Evolutionary conservation across 257 asterid genomes (phyloP).

Genomic region (Nemophila menziesii): DNA sequence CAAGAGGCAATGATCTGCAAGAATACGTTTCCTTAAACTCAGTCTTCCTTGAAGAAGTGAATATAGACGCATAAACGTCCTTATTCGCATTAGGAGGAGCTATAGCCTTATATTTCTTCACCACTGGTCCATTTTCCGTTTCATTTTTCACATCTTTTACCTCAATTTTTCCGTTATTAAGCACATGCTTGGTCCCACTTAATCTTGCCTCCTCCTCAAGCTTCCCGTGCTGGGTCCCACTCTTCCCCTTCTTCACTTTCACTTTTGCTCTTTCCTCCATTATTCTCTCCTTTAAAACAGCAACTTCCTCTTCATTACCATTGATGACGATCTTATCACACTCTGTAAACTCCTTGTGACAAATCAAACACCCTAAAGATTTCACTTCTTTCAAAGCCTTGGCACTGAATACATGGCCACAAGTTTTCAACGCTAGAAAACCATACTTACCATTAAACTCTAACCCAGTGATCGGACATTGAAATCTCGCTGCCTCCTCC

Average conservation of each 20-base stretch:
- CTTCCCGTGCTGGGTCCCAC: constrained; percentile 30
- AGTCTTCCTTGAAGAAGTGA: constrained; percentile 73
- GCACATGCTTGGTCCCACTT: constrained; percentile 54
- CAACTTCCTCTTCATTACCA: constrained; percentile 82
- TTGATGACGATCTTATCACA: constrained; percentile 67
- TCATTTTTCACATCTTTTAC: constrained; percentile 11
- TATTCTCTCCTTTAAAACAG: constrained; percentile 57
- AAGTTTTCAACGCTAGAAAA: constrained; percentile 48
- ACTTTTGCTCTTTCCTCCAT: constrained; percentile 38
- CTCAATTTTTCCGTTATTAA: constrained; percentile 29
- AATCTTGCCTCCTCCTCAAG: constrained; percentile 21
- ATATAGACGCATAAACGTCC: constrained; percentile 68
- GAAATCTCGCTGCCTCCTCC: no score
- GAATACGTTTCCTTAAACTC: constrained; percentile 74
- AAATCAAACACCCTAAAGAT: constrained; percentile 59
- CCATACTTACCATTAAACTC: constrained; percentile 76
- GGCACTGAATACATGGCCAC: constrained; percentile 87
- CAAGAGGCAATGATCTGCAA: constrained; percentile 89
- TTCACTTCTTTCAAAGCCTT: constrained; percentile 88
- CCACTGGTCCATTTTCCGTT: constrained; percentile 19
- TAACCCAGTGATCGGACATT: constrained; percentile 67
- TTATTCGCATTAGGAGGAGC: constrained; percentile 63
- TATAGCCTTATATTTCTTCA: constrained; percentile 51
- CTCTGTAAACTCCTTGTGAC: constrained; percentile 59
- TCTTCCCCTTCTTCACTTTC: constrained; percentile 42